phyloP scores from a whole-genome alignment of 2,329 filamentous ascomycete genomes.

The Beauveria sp. region DNA sequence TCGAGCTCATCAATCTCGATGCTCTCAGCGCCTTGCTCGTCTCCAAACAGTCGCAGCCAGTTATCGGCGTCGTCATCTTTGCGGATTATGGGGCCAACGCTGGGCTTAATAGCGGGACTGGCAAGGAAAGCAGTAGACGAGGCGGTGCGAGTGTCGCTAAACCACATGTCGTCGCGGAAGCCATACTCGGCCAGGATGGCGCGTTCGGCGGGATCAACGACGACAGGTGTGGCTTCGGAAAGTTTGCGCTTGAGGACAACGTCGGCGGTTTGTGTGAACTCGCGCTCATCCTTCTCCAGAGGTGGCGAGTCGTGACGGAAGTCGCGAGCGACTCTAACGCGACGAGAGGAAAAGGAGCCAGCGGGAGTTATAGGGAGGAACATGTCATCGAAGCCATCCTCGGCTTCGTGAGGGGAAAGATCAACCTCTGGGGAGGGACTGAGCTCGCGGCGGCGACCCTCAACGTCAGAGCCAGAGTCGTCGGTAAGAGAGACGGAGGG shows the following conservation, averaged over 20 bases:
- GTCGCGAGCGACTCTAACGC: constrained; percentile 30
- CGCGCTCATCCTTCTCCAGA: constrained; percentile 87
- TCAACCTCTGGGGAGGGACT: constrained; percentile 93
- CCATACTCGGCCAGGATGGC: constrained; percentile 25
- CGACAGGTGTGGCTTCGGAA: constrained; percentile 30
- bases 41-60: constrained; percentile 39
- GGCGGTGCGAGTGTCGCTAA: constrained; percentile 37
- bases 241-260: constrained; percentile 65
- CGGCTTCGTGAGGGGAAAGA: constrained; percentile 77
- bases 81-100: constrained; percentile 20
- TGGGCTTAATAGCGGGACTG: constrained; percentile 45
- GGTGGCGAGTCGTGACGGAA: constrained; percentile 73
- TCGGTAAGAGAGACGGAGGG: constrained; percentile 66
- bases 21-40: constrained; percentile 72
- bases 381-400: constrained; percentile 58
- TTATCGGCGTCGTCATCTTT: constrained; percentile 32
- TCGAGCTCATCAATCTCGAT: constrained; percentile 93
- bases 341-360: constrained; percentile 51
- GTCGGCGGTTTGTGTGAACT: constrained; percentile 92
- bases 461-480: constrained; percentile 53
- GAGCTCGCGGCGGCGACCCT: constrained; percentile 60
- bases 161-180: constrained; percentile 43
- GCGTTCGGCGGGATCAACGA: constrained; percentile 24
- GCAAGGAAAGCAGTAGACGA: constrained; percentile 38
- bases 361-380: constrained; percentile 54